These are phyloP conservation scores for Teunomyces funiuensis DNA, from an alignment of 805 yeast genomes.

Conservation along the genomic window DNA sequence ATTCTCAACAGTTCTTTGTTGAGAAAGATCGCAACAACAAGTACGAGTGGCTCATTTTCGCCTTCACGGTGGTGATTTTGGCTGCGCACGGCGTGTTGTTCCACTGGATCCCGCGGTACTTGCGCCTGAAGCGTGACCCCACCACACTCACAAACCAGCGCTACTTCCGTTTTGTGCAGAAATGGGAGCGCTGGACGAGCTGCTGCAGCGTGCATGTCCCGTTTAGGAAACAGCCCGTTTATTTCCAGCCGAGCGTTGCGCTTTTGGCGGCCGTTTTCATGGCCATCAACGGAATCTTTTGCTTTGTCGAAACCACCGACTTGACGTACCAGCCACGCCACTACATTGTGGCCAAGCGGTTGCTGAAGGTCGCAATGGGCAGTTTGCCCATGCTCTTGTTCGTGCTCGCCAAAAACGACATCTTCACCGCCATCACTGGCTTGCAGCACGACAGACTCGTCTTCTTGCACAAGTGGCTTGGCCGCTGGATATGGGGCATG, in stretches of 20 bases:
- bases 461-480: conserved; percentile 46
- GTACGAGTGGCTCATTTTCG: conserved; percentile 38
- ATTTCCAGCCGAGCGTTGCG: conserved; percentile 43
- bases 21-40: conserved; percentile 37
- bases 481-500: conserved; percentile 38
- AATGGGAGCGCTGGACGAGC: conserved; percentile 29
- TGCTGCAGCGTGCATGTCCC: conserved; percentile 25
- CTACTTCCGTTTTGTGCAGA: conserved; percentile 27
- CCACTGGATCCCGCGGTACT: conserved; percentile 39
- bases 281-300: conserved; percentile 29
- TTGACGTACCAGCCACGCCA: conserved; percentile 37
- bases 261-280: conserved; percentile 27
- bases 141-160: conserved; percentile 13
- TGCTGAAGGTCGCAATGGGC: conserved; percentile 41
- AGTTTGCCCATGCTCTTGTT: conserved; percentile 39
- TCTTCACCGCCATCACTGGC: conserved; percentile 41
- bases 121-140: conserved; percentile 24
- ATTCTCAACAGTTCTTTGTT: conserved; percentile 35
- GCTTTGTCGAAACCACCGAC: conserved; percentile 33
- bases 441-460: conserved; percentile 39
- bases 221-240: conserved; percentile 17
- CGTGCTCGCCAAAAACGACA: conserved; percentile 39
- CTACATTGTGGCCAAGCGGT: conserved; percentile 44
- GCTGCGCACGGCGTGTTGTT: conserved; percentile 41
- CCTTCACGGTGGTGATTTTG: conserved; percentile 24